These are phyloP conservation scores for Arthrobotrys iridis DNA, from an alignment of 2,329 filamentous ascomycete genomes.

Conservation along the genomic window DNA sequence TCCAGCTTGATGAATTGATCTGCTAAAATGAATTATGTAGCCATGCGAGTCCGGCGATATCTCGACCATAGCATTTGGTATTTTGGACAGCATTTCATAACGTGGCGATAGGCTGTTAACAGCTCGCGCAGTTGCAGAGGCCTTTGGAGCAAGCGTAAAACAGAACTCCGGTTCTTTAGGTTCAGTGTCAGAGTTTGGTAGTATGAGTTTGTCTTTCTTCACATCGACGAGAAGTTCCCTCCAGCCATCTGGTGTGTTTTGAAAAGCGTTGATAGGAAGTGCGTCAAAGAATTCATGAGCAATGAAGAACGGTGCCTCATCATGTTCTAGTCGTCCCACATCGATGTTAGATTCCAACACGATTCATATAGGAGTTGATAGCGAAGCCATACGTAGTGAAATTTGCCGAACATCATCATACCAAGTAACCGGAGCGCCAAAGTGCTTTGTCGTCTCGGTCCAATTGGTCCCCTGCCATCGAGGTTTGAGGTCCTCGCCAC, in stretches of 20 bases:
- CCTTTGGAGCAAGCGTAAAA: slow-evolving; percentile 76
- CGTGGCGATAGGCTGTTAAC: slow-evolving; percentile 83
- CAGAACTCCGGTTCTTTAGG: slow-evolving; percentile 82
- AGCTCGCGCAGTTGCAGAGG: slow-evolving; percentile 84
- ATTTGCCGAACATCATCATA: slow-evolving; percentile 75
- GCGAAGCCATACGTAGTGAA: slow-evolving; percentile 11
- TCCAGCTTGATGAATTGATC: slow-evolving; percentile 74
- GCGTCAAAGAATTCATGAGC: slow-evolving; percentile 99
- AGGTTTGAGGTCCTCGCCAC: slow-evolving; percentile 29
- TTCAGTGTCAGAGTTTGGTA: slow-evolving; percentile 23
- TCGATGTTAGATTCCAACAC: background rate
- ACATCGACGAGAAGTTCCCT: slow-evolving; percentile 63
- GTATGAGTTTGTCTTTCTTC: slow-evolving; percentile 61
- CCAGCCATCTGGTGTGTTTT: slow-evolving; percentile 69
- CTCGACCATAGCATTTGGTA: slow-evolving; percentile 79
- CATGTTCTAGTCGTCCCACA: slow-evolving; percentile 67
- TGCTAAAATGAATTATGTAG: slow-evolving; percentile 82
- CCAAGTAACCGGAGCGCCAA: slow-evolving; percentile 37
- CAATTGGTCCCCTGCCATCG: slow-evolving; percentile 23
- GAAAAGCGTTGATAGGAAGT: slow-evolving; percentile 93
- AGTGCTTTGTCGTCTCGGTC: slow-evolving; percentile 22
- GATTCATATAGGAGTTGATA: background rate
- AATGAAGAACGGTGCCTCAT: slow-evolving; percentile 87
- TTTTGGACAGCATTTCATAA: slow-evolving; percentile 77
- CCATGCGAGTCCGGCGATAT: slow-evolving; percentile 86